A percentile compares a stretch with the other conserved stretches of the same genome.
Conservation (phyloP, 1,284 basidiomycete species). For the Stereum hirsutum region DNA sequence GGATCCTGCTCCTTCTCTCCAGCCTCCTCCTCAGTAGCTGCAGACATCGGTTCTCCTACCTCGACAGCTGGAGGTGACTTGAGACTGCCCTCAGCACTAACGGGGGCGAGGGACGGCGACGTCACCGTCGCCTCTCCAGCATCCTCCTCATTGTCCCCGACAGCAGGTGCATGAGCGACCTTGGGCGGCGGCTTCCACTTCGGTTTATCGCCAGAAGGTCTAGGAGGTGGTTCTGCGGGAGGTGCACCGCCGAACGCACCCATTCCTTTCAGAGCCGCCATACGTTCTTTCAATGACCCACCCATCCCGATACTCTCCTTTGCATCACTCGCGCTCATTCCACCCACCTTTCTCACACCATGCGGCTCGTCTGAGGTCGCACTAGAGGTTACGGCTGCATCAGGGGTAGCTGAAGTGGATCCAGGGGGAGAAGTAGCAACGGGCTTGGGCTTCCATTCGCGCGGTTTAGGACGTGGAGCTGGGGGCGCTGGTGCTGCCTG, state of each 20-base stretch:
- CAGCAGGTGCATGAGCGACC: constrained; percentile 9
- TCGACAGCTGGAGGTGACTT: constrained; percentile 12
- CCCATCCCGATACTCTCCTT: constrained; percentile 68
- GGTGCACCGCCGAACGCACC: constrained; percentile 60
- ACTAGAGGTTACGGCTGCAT: constrained; percentile 13
- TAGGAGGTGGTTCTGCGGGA: constrained; percentile 29
- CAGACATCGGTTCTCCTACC: constrained; percentile 15
- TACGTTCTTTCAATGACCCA: constrained; percentile 80
- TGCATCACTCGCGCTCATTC: constrained; percentile 80
- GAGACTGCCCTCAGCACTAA: neutral
- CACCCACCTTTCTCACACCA: constrained; percentile 11
- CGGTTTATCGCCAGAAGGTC: constrained; percentile 62
- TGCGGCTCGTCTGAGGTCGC: constrained; percentile 16
- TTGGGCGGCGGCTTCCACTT: constrained; percentile 73
- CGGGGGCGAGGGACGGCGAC: constrained; percentile 6
- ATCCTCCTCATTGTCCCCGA: constrained; percentile 19
- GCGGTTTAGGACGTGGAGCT: constrained; percentile 63
- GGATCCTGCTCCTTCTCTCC: constrained; percentile 43
- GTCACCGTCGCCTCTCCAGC: neutral
- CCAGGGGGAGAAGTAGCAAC: constrained; percentile 45
- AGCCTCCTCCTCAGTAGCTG: constrained; percentile 28
- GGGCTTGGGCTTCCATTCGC: constrained; percentile 62
- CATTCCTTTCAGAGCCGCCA: constrained; percentile 81
- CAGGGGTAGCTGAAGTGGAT: constrained; percentile 21
- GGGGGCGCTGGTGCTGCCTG: constrained; percentile 36